Percentiles rank a stretch among this genome's conserved stretches.
These are phyloP conservation scores for Hortaea werneckii DNA, from an alignment of 2,329 filamentous ascomycete species.

Conservation along the genomic window DNA sequence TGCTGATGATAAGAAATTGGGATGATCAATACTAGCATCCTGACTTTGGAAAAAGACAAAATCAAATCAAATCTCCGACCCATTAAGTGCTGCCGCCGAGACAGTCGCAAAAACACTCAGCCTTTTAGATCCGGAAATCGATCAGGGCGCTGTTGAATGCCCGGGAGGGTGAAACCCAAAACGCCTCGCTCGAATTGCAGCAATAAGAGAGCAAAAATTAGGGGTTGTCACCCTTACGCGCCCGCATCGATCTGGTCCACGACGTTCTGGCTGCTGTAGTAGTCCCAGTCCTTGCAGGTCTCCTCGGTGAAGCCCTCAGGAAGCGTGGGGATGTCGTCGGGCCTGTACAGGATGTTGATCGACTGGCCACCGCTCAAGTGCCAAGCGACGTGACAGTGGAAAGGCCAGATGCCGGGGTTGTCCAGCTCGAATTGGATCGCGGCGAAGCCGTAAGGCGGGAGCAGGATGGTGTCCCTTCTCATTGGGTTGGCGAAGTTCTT, in stretches of 20 bases:
- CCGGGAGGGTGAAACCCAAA: background rate
- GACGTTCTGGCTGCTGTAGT: slow-evolving; percentile 10
- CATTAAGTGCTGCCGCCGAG: too few relatives aligned
- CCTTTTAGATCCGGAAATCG: too few relatives aligned
- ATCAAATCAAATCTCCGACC: too few relatives aligned
- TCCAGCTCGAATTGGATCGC: slow-evolving; percentile 27
- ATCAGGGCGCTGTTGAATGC: too few relatives aligned
- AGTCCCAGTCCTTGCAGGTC: slow-evolving; percentile 21
- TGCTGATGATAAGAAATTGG: too few relatives aligned
- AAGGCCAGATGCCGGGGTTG: slow-evolving; percentile 30
- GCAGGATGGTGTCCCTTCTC: slow-evolving; percentile 27
- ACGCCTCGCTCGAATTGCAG: background rate
- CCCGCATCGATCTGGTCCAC: slow-evolving; percentile 20
- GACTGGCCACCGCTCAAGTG: slow-evolving; percentile 20
- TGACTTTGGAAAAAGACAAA: too few relatives aligned
- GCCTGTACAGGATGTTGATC: slow-evolving; percentile 19
- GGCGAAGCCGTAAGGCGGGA: slow-evolving; percentile 22
- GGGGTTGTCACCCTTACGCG: slow-evolving; percentile 3
- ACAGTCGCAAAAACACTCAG: too few relatives aligned
- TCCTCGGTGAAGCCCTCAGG: slow-evolving; percentile 17
- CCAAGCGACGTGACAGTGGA: slow-evolving; percentile 25
- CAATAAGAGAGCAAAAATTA: background rate
- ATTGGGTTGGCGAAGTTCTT: slow-evolving; percentile 28
- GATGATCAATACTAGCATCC: too few relatives aligned
- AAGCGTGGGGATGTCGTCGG: slow-evolving; percentile 16